Conservation (phyloP, 2,329 filamentous ascomycete genomes). For the Stemphylium beticola region DNA sequence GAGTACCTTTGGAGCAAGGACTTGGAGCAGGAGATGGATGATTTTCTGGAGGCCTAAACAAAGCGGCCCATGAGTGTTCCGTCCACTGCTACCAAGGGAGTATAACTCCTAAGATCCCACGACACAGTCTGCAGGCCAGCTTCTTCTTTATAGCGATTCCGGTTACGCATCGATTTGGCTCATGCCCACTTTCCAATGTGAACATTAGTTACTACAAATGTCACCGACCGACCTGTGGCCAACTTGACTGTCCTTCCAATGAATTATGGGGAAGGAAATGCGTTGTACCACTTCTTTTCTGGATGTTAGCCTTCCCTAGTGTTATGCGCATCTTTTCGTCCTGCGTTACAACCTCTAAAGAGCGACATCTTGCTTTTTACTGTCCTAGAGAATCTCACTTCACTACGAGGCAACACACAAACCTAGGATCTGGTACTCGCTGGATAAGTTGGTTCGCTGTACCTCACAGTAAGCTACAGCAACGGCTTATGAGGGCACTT, state of each 20-base stretch:
- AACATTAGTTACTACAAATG: slow-evolving; percentile 7
- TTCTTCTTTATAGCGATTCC: neutral
- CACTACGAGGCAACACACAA: neutral
- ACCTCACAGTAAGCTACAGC: neutral
- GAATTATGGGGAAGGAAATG: neutral
- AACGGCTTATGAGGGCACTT: neutral
- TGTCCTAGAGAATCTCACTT: neutral
- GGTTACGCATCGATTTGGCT: slow-evolving; percentile 24
- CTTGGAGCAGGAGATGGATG: slow-evolving; percentile 38
- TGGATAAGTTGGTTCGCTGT: neutral
- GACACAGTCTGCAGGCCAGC: neutral
- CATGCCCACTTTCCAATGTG: slow-evolving; percentile 7
- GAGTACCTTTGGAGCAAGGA: slow-evolving; percentile 34
- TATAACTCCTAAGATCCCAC: neutral
- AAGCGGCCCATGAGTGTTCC: neutral
- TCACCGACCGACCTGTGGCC: slow-evolving; percentile 2
- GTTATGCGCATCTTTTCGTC: neutral
- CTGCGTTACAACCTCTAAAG: neutral
- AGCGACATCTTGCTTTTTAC: neutral
- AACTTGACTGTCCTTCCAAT: neutral
- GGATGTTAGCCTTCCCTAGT: neutral
- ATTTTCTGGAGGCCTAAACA: slow-evolving; percentile 25
- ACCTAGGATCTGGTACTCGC: neutral
- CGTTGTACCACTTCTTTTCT: slow-evolving; percentile 1
- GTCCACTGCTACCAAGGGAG: neutral